Conservation (phyloP, 2,329 filamentous ascomycete genomes). For the Penicillium glabrum region DNA sequence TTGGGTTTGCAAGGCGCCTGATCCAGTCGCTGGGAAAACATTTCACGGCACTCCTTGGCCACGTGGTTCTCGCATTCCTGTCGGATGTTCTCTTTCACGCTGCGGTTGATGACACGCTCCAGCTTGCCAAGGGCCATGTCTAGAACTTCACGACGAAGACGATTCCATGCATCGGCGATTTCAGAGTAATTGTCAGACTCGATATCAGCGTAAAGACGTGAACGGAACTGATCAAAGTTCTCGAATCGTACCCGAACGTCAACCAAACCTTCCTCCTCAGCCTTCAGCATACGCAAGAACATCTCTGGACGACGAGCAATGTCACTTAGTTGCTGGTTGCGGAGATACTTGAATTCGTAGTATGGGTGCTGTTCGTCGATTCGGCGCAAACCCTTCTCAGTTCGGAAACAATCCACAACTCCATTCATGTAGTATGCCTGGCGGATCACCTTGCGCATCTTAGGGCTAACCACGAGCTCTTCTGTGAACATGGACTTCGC, state of each 20-base stretch:
- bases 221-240: slow-evolving; percentile 72
- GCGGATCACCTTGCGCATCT: slow-evolving; percentile 84
- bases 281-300: slow-evolving; percentile 95
- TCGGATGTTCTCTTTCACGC: slow-evolving; percentile 90
- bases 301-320: slow-evolving; percentile 82
- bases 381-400: slow-evolving; percentile 87
- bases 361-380: slow-evolving; percentile 96
- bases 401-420: slow-evolving; percentile 81
- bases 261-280: slow-evolving; percentile 88
- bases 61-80: slow-evolving; percentile 93
- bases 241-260: slow-evolving; percentile 80
- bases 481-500: slow-evolving; percentile 88
- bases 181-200: slow-evolving; percentile 95
- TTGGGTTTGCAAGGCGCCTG: slow-evolving; percentile 96
- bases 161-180: slow-evolving; percentile 91
- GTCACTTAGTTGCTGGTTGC: slow-evolving; percentile 80
- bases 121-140: slow-evolving; percentile 79
- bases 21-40: slow-evolving; percentile 85
- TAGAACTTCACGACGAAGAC: slow-evolving; percentile 79
- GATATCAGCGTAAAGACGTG: slow-evolving; percentile 77
- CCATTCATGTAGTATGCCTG: slow-evolving; percentile 80
- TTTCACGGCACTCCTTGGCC: slow-evolving; percentile 81
- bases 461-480: slow-evolving; percentile 82
- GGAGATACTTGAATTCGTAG: slow-evolving; percentile 96
- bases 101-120: slow-evolving; percentile 79